Percentiles rank a stretch among this genome's conserved stretches.
These are phyloP conservation scores for Rhododendron henanense DNA, from an alignment of 148 eudicot genomes.

Conservation along the genomic window DNA sequence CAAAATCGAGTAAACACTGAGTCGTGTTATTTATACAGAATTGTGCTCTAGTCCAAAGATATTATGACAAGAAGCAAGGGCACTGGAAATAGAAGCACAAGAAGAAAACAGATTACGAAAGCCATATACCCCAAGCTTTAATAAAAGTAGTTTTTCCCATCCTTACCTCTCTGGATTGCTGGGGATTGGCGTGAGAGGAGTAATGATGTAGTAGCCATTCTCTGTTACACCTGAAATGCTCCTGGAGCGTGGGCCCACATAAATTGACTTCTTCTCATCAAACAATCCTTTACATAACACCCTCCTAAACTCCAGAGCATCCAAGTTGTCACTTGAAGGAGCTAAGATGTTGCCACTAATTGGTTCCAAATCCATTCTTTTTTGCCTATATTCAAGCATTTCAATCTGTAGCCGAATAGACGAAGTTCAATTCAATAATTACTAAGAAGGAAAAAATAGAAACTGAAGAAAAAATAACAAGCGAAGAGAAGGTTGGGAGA, in stretches of 20 bases:
- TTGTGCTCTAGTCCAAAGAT: slow-evolving; percentile 1
- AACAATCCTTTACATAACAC: slow-evolving; percentile 64
- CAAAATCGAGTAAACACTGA: neutral
- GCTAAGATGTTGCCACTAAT: slow-evolving; percentile 45
- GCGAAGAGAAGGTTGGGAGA: neutral
- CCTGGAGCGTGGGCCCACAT: slow-evolving; percentile 93
- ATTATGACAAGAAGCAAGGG: neutral
- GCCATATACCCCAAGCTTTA: neutral
- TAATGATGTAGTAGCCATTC: slow-evolving; percentile 82
- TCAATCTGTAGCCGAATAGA: slow-evolving; percentile 46
- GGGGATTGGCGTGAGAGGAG: slow-evolving; percentile 75
- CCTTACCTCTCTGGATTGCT: slow-evolving; percentile 65
- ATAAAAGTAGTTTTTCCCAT: neutral
- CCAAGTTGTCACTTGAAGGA: slow-evolving; percentile 30
- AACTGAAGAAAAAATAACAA: neutral
- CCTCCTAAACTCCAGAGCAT: slow-evolving; percentile 69
- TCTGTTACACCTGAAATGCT: slow-evolving; percentile 98
- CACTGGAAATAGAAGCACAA: neutral
- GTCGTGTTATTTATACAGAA: no score
- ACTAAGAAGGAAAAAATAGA: neutral
- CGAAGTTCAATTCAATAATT: neutral
- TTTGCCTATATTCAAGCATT: slow-evolving; percentile 76
- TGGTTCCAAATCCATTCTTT: slow-evolving; percentile 65
- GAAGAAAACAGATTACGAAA: no score
- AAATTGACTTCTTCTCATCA: slow-evolving; percentile 76